Base-by-base conservation (phyloP, 768 basidiomycete genomes). In the Tulasnella calospora region DNA sequence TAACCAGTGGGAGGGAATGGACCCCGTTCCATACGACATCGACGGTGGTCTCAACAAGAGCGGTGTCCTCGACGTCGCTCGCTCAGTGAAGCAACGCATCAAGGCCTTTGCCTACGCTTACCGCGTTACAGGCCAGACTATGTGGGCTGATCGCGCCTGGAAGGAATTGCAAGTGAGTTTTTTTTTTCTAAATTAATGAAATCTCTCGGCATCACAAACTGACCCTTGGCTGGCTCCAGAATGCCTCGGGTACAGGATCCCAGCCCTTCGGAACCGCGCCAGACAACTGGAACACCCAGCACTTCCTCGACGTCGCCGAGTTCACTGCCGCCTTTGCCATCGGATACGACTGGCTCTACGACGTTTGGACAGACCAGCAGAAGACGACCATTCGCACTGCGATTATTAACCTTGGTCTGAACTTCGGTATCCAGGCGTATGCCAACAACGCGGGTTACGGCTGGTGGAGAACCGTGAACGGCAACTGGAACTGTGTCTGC, bases 401-500 rank as follows among this genome's bases (percentile, higher is more conserved):
- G 19, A 89, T 99, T 86, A 88, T 95, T 84, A 86, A 87, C 80
- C 92, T 92, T 81, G 98, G 95, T 77, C 89, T 99, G 36, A 84
- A 82, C 78, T 89, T 87, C 61, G 96, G 96, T 81, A 80, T 90
- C 57, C 80, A 81, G 30, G 90, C 89, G 1, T 91, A 88, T 80
- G 86, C 86, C 35, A 83, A 84, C 75, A 82, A 86, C 67, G 80
- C 83, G 38, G 80, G 19, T 76, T 88, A 86, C 74, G 91, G 92
- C 71, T 98, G 96, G 96, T 98, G 96, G 96, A 82, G 46, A 61
- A 88, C 86, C 80, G 89, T 89, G 70, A 88, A 88, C 79, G 97
- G 97, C 27, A 99, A 99, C 87, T 99, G 98, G 98, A 99, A 99
- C 84, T 98, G 97, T 84, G 86, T 87, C 55, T 95, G 92, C 87